Evolutionary conservation across 2,329 filamentous ascomycete species (phyloP).

Genomic region (Penicillium occitanis): DNA sequence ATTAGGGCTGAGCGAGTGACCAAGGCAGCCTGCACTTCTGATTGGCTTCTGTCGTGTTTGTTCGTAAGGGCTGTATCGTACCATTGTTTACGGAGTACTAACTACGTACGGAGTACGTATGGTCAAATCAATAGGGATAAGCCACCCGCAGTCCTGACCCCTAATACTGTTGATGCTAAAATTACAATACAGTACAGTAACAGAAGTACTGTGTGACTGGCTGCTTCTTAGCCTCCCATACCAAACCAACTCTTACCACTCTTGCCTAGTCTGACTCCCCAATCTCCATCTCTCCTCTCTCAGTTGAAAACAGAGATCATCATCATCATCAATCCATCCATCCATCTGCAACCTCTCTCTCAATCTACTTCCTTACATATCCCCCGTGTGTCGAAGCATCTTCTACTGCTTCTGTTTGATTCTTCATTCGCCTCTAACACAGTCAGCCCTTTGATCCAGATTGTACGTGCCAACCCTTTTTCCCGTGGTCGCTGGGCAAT

Average conservation of each 20-base stretch:
- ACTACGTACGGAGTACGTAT: background rate
- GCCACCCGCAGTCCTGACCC: background rate
- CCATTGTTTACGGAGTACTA: background rate
- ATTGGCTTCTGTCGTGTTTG: background rate
- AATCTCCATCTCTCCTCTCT: slow-evolving; percentile 19
- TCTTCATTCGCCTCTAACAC: background rate
- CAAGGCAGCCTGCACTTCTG: background rate
- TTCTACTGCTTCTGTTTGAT: slow-evolving; percentile 1
- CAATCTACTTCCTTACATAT: background rate
- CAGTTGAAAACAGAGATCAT: slow-evolving; percentile 17
- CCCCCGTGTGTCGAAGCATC: background rate
- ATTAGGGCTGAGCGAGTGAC: slow-evolving; percentile 10
- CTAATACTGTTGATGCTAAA: background rate
- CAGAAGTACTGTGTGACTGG: slow-evolving; percentile 1
- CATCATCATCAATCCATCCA: slow-evolving; percentile 10
- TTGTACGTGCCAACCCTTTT: slow-evolving; percentile 18
- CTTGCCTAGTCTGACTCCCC: slow-evolving; percentile 17
- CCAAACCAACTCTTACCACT: slow-evolving; percentile 6
- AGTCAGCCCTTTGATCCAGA: slow-evolving; percentile 9
- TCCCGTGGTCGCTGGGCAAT: slow-evolving; percentile 14
- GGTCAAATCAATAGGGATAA: background rate
- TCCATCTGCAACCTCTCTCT: slow-evolving; percentile 7
- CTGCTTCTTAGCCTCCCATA: background rate
- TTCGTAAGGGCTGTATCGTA: slow-evolving; percentile 9
- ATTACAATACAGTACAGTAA: slow-evolving; percentile 4